Evolutionary conservation across 192 early-diverging fungal species (phyloP), one percentile per base, ranked within the genome.

Genomic region (Glomus cerebriforme): DNA sequence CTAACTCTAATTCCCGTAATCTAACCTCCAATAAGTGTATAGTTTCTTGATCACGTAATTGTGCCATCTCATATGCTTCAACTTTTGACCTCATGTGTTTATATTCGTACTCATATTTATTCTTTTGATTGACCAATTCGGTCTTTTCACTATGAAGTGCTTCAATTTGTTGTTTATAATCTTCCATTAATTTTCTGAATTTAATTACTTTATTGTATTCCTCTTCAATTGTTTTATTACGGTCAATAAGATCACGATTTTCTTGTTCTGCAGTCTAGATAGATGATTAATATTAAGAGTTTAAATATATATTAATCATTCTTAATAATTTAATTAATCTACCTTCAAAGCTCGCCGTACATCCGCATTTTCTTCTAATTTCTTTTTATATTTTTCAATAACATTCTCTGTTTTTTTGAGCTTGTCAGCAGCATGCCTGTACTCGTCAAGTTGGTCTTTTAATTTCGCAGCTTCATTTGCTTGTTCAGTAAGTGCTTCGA

Each of bases 321-420:
- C 0, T 32, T 19, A 39, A 68, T 9, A 68, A 39, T 2, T 68
- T 68, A 64, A 83, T 17, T 27, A 13, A 19, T 17, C 8, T 31
- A 84, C 88, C 67, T 94, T 94, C 73, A 97, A 86, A 77, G 95
- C 91, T 67, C 92, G 88, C 47, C 91, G 86, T 62, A 97, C 70
- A 73, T 98, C 95, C 0, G 88, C 90, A 54, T 87, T 91, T 62
- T 98, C 97, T 73, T 98, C 97, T 7, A 97, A 86, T 64, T 96
- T 94, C 85, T 96, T 96, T 81, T 96, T 97, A 84, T 96, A 99
- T 82, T 97, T 98, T 82, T 98, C 97, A 79, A 97, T 91, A 37
- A 96, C 91, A 37, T 95, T 94, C 81, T 99, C 98, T 2, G 93
- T 90, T 87, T 97, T 97, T 86, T 93, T 92, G 17, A 97, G 87